Conservation (phyloP, 2,329 filamentous ascomycete species). For the Sporothrix brasiliensis region DNA sequence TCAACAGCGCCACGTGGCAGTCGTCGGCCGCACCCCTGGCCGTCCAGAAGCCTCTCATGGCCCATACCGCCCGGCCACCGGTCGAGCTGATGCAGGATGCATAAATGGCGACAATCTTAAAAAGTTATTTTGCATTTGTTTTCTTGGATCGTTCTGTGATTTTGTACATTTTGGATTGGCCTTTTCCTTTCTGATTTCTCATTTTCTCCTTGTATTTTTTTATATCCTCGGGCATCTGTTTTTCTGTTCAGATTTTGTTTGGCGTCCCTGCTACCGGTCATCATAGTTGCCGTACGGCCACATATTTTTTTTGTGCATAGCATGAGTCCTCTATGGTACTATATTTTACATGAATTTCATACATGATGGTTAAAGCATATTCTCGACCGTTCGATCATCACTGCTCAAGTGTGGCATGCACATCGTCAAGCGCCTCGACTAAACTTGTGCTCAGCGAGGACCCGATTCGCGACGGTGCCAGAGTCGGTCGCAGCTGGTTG, state of each 20-base stretch:
- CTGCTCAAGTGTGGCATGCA: constrained; percentile 37
- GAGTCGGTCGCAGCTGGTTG: constrained; percentile 45
- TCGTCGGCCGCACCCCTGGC: neutral
- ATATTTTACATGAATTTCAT: neutral
- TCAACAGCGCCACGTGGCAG: constrained; percentile 26
- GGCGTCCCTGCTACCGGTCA: neutral
- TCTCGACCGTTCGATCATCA: neutral
- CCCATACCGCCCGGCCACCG: constrained; percentile 65
- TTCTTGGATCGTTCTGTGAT: neutral
- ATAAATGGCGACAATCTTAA: constrained; percentile 29
- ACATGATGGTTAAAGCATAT: neutral
- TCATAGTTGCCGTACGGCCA: neutral
- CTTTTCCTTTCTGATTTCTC: neutral
- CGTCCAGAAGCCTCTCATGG: constrained; percentile 52
- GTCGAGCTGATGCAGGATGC: constrained; percentile 64
- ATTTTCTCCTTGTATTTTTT: neutral
- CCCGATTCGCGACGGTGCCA: constrained; percentile 36
- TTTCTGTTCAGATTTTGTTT: neutral
- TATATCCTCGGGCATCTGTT: neutral
- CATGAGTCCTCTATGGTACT: neutral
- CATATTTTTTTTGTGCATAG: constrained; percentile 5
- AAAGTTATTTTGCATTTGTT: neutral
- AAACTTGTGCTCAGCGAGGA: constrained; percentile 38
- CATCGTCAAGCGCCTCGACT: constrained; percentile 52
- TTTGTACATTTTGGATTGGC: constrained; percentile 10